Percentiles rank a stretch among this genome's conserved stretches.
These are phyloP conservation scores for Aristolochia contorta DNA, from an alignment of 164 flowering plant species.

Conservation along the genomic window DNA sequence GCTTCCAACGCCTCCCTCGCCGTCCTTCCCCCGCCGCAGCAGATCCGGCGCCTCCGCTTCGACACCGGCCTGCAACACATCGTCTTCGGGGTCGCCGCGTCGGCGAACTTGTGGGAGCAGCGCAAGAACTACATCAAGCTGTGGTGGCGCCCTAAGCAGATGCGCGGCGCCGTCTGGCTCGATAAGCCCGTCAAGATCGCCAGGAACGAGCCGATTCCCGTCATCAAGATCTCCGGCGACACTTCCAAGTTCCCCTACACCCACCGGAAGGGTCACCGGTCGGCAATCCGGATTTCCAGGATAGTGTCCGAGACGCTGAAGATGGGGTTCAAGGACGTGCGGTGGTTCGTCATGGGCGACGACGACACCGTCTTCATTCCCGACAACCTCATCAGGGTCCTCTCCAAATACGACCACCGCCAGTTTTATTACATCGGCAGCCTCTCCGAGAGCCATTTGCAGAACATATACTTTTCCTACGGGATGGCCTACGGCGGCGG, in stretches of 20 bases:
- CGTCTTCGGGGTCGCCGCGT: conserved; percentile 56
- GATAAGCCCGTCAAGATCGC: conserved; percentile 21
- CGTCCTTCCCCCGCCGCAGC: not conserved
- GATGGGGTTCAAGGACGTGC: conserved; percentile 32
- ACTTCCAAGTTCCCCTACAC: conserved; percentile 37
- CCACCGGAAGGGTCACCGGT: conserved; percentile 36
- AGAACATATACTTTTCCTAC: conserved; percentile 47
- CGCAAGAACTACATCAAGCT: conserved; percentile 48
- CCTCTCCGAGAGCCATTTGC: conserved; percentile 55
- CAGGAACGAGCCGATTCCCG: conserved; percentile 22
- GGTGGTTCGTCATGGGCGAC: conserved; percentile 73
- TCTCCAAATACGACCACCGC: conserved; percentile 51
- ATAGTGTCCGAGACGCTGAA: conserved; percentile 48
- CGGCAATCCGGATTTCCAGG: conserved; percentile 54
- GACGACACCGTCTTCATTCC: conserved; percentile 62
- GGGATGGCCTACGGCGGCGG: conserved; percentile 81
- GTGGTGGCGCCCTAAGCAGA: conserved; percentile 47
- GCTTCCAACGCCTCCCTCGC: not conserved
- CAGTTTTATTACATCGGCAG: conserved; percentile 57
- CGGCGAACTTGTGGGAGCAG: conserved; percentile 41
- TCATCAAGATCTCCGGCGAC: conserved; percentile 34
- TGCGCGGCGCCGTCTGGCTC: conserved; percentile 58
- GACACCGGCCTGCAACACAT: conserved; percentile 34
- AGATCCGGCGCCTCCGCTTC: conserved; percentile 9
- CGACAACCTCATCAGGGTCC: conserved; percentile 47